Conservation (phyloP, 2,329 filamentous ascomycete genomes). For the Fusarium coicis region DNA sequence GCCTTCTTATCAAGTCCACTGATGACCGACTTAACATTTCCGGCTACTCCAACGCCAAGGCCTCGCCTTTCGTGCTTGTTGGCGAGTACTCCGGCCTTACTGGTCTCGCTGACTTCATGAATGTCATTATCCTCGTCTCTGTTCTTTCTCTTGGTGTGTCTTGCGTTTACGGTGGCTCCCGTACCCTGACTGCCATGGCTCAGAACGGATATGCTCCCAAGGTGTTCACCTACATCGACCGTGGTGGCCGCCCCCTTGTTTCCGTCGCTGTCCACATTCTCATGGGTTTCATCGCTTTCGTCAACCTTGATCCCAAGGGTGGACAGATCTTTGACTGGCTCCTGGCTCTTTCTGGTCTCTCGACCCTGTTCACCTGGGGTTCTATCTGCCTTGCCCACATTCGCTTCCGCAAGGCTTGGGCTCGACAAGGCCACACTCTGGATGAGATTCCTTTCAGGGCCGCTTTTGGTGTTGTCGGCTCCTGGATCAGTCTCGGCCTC, state of each 20-base stretch:
- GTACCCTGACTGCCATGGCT: constrained; percentile 64
- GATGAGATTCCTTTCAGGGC: constrained; percentile 75
- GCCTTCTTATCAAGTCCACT: constrained; percentile 58
- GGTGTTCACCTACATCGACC: constrained; percentile 64
- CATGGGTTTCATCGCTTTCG: constrained; percentile 61
- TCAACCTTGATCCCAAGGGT: constrained; percentile 59
- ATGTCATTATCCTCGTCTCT: constrained; percentile 64
- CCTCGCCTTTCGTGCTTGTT: constrained; percentile 64
- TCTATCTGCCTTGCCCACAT: constrained; percentile 72
- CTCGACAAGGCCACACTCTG: constrained; percentile 65
- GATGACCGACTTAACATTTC: constrained; percentile 53
- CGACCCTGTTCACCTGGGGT: constrained; percentile 73
- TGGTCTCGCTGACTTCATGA: constrained; percentile 64
- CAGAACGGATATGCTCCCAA: constrained; percentile 66
- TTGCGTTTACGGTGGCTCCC: constrained; percentile 64
- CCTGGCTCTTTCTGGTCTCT: constrained; percentile 70
- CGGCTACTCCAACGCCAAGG: constrained; percentile 43
- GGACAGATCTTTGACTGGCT: constrained; percentile 71
- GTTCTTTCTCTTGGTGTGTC: constrained; percentile 67
- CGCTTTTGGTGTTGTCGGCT: constrained; percentile 70
- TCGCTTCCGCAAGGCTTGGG: constrained; percentile 73
- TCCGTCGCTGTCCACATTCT: constrained; percentile 58
- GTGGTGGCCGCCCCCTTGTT: constrained; percentile 60
- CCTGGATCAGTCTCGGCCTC: constrained; percentile 69
- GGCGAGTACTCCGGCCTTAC: constrained; percentile 60